A percentile compares a stretch with the other conserved stretches of the same genome.
Evolutionary conservation across 1,284 basidiomycete species (phyloP).

Genomic region (Sanghuangporus sanghuang): DNA sequence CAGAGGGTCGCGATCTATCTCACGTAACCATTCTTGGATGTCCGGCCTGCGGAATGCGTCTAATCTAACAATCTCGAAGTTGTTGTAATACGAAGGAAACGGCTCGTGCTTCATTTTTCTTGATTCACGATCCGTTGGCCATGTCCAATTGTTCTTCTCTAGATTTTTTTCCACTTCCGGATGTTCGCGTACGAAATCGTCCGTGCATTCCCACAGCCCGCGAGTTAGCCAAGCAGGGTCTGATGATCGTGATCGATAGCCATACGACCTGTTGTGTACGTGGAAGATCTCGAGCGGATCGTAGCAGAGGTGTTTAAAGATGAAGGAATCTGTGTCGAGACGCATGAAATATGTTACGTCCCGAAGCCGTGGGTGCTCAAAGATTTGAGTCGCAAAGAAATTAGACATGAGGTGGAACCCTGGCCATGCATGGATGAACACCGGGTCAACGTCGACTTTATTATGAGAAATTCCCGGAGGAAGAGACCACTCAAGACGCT

Average conservation of each 20-base stretch:
- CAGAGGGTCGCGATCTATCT: slow-evolving; percentile 5
- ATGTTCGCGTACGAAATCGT: background rate
- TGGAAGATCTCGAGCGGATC: slow-evolving; percentile 16
- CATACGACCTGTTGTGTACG: background rate
- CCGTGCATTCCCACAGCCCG: background rate
- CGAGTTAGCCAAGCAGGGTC: slow-evolving; percentile 2
- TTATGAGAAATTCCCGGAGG: background rate
- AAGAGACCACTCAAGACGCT: slow-evolving; percentile 1
- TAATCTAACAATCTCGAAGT: slow-evolving; percentile 3
- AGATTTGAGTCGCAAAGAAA: slow-evolving; percentile 15
- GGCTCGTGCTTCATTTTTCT: background rate
- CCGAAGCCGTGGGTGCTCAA: slow-evolving; percentile 8
- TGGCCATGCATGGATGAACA: slow-evolving; percentile 4
- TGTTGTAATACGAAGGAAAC: slow-evolving; percentile 2
- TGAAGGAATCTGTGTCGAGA: slow-evolving; percentile 14
- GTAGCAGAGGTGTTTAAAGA: slow-evolving; percentile 14
- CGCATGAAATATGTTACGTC: slow-evolving; percentile 17
- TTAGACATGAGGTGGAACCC: slow-evolving; percentile 13
- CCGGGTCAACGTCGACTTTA: slow-evolving; percentile 1
- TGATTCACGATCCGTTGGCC: background rate
- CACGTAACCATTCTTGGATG: slow-evolving; percentile 7
- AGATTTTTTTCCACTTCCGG: background rate
- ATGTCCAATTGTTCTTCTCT: background rate
- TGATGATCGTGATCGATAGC: background rate
- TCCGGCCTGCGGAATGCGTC: slow-evolving; percentile 8